Conservation (phyloP, 2,329 filamentous ascomycete genomes). For the Xylaria sp. region DNA sequence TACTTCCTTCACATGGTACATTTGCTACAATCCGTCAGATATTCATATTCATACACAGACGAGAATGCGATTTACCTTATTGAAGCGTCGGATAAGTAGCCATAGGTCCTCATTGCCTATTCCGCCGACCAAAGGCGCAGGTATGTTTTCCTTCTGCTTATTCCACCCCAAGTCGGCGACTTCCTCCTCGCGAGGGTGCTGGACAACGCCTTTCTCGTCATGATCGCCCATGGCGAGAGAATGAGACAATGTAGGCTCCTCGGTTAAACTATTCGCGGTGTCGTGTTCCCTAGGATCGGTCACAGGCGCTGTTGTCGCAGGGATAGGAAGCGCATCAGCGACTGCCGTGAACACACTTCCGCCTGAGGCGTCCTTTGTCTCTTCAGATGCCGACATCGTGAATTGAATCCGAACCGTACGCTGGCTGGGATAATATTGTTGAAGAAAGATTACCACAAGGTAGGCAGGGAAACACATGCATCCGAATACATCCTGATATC, state of each 20-base stretch:
- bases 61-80: constrained; percentile 64
- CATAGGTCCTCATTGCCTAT: constrained; percentile 79
- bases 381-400: constrained; percentile 37
- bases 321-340: constrained; percentile 51
- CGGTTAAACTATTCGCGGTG: constrained; percentile 42
- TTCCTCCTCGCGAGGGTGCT: constrained; percentile 61
- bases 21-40: constrained; percentile 54
- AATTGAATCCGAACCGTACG: not conserved
- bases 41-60: not conserved
- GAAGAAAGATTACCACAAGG: not conserved
- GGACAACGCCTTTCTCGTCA: constrained; percentile 58
- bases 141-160: constrained; percentile 65
- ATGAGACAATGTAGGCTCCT: constrained; percentile 55
- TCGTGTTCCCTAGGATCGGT: constrained; percentile 44
- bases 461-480: not conserved
- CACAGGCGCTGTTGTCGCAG: constrained; percentile 48
- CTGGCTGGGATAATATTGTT: not conserved
- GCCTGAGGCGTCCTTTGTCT: constrained; percentile 32
- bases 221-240: constrained; percentile 56
- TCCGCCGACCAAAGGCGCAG: constrained; percentile 71
- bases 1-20: constrained; percentile 75
- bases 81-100: constrained; percentile 77
- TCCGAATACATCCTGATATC: constrained; percentile 18
- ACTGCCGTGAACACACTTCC: constrained; percentile 38
- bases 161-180: constrained; percentile 78